phyloP scores from a whole-genome alignment of 148 eudicot genomes.

The Rheum nobile region DNA sequence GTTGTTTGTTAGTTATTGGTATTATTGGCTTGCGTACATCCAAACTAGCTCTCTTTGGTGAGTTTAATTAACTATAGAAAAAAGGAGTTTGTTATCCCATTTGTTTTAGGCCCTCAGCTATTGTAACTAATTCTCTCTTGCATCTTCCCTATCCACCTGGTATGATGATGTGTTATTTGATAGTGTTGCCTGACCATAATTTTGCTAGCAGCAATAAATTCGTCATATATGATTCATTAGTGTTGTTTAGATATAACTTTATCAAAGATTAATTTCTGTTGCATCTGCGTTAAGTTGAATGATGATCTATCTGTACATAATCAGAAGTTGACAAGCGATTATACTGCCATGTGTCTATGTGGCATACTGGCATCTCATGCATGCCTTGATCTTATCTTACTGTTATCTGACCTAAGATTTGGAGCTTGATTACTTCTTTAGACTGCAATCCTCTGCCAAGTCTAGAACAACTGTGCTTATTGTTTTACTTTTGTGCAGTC shows the following conservation, averaged over 20 bases:
- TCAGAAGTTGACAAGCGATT: not conserved
- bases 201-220: not conserved
- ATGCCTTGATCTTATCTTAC: not conserved
- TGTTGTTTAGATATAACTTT: not conserved
- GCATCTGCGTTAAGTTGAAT: not conserved
- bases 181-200: not conserved
- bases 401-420: not conserved
- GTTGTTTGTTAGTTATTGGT: too few relatives aligned
- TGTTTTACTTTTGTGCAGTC: conserved; percentile 11
- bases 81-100: too few relatives aligned
- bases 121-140: too few relatives aligned
- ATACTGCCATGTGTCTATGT: not conserved
- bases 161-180: not conserved
- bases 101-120: too few relatives aligned
- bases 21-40: too few relatives aligned
- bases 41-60: not conserved
- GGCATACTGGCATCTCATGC: not conserved
- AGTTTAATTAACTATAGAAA: not conserved
- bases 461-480: conserved; percentile 1
- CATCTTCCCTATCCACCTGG: not conserved
- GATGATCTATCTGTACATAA: not conserved
- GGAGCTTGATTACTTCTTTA: not conserved
- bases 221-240: not conserved
- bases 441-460: not conserved
- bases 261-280: not conserved